Evolutionary conservation across 176 grass and related monocot genomes (phyloP), one percentile per base, ranked within the genome.

Genomic region (Olyra latifolia): DNA sequence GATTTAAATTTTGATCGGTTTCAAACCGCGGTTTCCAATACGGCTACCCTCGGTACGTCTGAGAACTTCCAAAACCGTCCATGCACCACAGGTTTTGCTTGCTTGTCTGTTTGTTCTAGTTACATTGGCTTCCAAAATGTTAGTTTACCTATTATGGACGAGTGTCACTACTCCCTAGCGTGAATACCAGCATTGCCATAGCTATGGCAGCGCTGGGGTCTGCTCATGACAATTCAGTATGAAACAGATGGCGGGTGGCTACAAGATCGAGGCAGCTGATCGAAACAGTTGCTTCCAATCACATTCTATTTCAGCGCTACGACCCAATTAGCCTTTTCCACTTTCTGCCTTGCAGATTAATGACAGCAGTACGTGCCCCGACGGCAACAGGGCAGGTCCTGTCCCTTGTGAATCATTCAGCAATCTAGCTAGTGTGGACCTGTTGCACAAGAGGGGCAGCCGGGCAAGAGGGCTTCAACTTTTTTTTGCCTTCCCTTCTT

Each of bases 321-420:
- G 1, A 19, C 9, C 28, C 41, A 69, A 24, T 64, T 47, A 28
- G 35, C 25, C 35, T 35, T 49, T 49, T 20, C 4, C 12, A 62
- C n/a, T 19, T 40, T 27, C 28, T 52, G 64, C 16, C 42, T 47
- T 76, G 41, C 60, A 48, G 19, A 76, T 59, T 43, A 39, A 12
- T 60, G 64, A 57, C 64, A 77, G 8, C 20, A 15, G 42, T 56
- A 78, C 55, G 66, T 85, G 55, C 42, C 66, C 65, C 19, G 65
- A 85, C 74, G 69, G 40, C 43, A 17, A 72, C 56, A 62, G 27
- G 57, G 57, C 46, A 42, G 25, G 63, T 0, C 32, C 32, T 35
- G 57, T 5, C 45, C n/a, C 42, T 28, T 40, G 44, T 13, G 58
- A 64, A 64, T 47, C 57, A 74, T 64, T 73, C 49, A 38, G 11